phyloP scores from a whole-genome alignment of 2,329 filamentous ascomycete genomes.

The Xylaria polymorpha region DNA sequence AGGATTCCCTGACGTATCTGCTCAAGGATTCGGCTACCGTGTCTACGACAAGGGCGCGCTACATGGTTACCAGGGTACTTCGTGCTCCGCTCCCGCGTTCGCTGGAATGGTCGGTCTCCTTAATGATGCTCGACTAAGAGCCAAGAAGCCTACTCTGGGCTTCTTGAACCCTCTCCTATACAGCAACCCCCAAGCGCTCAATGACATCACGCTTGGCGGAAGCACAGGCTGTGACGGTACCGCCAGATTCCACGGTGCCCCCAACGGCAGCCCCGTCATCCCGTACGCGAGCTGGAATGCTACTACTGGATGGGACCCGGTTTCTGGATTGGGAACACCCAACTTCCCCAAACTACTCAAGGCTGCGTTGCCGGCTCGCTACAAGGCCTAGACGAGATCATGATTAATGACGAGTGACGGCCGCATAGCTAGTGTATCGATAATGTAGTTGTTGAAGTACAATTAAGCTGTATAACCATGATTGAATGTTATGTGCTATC shows the following conservation, averaged over 20 bases:
- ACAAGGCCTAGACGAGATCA: slow-evolving; percentile 15
- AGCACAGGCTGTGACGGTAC: slow-evolving; percentile 45
- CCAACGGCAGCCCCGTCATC: slow-evolving; percentile 42
- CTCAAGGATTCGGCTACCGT: slow-evolving; percentile 56
- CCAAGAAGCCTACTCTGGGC: slow-evolving; percentile 57
- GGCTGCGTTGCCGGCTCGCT: slow-evolving; percentile 33
- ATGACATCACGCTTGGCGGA: slow-evolving; percentile 50
- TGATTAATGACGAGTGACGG: not conserved
- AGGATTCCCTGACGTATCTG: slow-evolving; percentile 65
- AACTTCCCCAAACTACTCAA: slow-evolving; percentile 41
- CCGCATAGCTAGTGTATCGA: not conserved
- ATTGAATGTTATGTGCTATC: not conserved
- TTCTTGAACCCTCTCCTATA: slow-evolving; percentile 65
- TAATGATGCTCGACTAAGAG: slow-evolving; percentile 63
- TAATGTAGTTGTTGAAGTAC: slow-evolving; percentile 13
- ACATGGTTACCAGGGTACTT: slow-evolving; percentile 47
- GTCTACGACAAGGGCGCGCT: slow-evolving; percentile 54
- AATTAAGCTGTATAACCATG: slow-evolving; percentile 4
- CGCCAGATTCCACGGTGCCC: slow-evolving; percentile 40
- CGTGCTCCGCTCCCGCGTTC: slow-evolving; percentile 65
- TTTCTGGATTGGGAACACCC: slow-evolving; percentile 51
- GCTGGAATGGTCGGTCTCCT: slow-evolving; percentile 66
- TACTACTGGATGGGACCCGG: slow-evolving; percentile 51
- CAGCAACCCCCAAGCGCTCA: slow-evolving; percentile 44
- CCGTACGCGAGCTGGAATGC: slow-evolving; percentile 43